A percentile compares a stretch with the other conserved stretches of the same genome.
phyloP scores from a whole-genome alignment of 2,329 filamentous ascomycete genomes.

The Pseudocercospora fuligena region DNA sequence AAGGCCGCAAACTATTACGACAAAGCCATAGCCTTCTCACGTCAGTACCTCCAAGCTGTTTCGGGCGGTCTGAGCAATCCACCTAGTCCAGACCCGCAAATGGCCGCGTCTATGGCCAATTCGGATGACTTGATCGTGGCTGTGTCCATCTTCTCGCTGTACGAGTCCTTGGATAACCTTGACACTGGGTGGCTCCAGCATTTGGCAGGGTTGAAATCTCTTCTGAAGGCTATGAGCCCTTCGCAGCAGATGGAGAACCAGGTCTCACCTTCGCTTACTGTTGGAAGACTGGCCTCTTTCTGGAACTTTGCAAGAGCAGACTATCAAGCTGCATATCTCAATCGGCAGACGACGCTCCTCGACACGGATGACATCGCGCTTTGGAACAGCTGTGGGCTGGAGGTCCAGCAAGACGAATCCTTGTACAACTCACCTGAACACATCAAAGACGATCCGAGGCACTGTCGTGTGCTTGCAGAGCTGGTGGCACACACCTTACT shows the following conservation, averaged over 20 bases:
- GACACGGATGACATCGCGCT: slow-evolving; percentile 64
- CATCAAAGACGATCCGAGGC: slow-evolving; percentile 60
- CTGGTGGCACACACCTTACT: slow-evolving; percentile 66
- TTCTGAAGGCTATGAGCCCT: slow-evolving; percentile 54
- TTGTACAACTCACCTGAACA: slow-evolving; percentile 50
- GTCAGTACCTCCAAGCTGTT: slow-evolving; percentile 50
- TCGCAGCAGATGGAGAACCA: slow-evolving; percentile 45
- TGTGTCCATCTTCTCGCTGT: slow-evolving; percentile 68
- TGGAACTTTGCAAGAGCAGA: slow-evolving; percentile 67
- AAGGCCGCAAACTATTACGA: slow-evolving; percentile 67
- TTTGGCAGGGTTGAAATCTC: slow-evolving; percentile 66
- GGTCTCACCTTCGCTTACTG: slow-evolving; percentile 53
- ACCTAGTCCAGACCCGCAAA: slow-evolving; percentile 30
- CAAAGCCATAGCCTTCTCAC: slow-evolving; percentile 50
- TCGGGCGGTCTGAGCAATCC: slow-evolving; percentile 36
- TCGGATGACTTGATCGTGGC: slow-evolving; percentile 67
- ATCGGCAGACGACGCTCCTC: slow-evolving; percentile 63
- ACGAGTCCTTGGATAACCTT: slow-evolving; percentile 68
- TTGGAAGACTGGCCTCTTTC: slow-evolving; percentile 64
- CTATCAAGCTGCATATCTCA: slow-evolving; percentile 55
- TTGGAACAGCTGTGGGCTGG: slow-evolving; percentile 67
- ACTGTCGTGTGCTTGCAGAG: slow-evolving; percentile 34
- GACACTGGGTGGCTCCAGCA: slow-evolving; percentile 64
- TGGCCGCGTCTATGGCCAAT: slow-evolving; percentile 44
- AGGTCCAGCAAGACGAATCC: slow-evolving; percentile 57